A percentile compares a stretch with the other conserved stretches of the same genome.
Evolutionary conservation across 108 stramenopile species (phyloP).

Genomic region (Bacterosira constricta): DNA sequence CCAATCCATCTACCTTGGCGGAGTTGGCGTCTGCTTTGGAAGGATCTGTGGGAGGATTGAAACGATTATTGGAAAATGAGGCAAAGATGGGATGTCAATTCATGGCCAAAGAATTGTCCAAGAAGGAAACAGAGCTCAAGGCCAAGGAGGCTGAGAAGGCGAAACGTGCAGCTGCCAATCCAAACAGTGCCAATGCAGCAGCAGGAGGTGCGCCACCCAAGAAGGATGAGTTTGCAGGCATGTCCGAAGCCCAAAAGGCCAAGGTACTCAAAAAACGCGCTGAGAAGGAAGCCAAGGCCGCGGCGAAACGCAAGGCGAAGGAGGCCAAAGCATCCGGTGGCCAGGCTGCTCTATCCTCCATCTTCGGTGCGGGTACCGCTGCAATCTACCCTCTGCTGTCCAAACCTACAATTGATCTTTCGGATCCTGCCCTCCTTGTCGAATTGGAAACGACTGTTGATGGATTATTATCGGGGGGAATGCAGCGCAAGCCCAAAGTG

Average conservation of each 20-base stretch:
- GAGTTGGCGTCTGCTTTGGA: constrained; percentile 26
- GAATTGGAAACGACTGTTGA: constrained; percentile 44
- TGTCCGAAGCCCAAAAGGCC: constrained; percentile 64
- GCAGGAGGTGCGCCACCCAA: not conserved
- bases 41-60: constrained; percentile 8
- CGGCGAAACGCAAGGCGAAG: constrained; percentile 70
- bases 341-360: constrained; percentile 43
- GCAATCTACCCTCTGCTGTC: constrained; percentile 37
- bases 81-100: constrained; percentile 27
- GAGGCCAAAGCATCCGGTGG: constrained; percentile 60
- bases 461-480: constrained; percentile 51
- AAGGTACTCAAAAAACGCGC: constrained; percentile 80
- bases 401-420: constrained; percentile 9
- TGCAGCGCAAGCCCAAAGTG: constrained; percentile 79
- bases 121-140: constrained; percentile 48
- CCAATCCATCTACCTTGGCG: not conserved
- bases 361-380: constrained; percentile 66
- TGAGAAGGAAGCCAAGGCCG: constrained; percentile 87
- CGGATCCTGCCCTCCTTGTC: constrained; percentile 16
- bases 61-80: constrained; percentile 35
- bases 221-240: constrained; percentile 62
- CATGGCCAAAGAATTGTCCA: constrained; percentile 24
- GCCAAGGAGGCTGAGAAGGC: constrained; percentile 60
- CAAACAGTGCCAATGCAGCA: constrained; percentile 2
- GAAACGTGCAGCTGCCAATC: constrained; percentile 41